Base-by-base conservation (phyloP, 768 basidiomycete species). In the Tylopilus rubrobrunneus region DNA sequence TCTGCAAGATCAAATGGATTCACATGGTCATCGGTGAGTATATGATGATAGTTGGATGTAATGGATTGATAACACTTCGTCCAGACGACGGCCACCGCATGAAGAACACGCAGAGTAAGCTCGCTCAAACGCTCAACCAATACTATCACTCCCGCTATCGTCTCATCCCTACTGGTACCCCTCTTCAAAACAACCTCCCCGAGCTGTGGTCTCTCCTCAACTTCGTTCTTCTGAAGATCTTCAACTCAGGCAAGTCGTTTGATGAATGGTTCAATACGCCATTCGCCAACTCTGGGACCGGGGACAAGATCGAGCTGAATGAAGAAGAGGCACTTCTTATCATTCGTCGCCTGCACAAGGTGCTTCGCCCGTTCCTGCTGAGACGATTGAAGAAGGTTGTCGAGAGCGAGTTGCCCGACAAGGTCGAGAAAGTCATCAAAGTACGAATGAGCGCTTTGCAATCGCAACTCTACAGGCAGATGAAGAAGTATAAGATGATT, bases 201-300 rank as follows among this genome's bases (percentile, higher is more conserved):
- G 95, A 98, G 71, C 73, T 98, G 40, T 97, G 95, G 94, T 82
- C 95, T 1, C 78, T 97, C 43, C 86, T 98, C 66, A 98, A 98
- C 70, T 98, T 98, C 67, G 93, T 89, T 33, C 79, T 93, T 6
- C 92, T 92, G 14, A 93, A 91, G 73, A 85, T 98, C 67, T 98
- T 99, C 80, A 98, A 98, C 76, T 98, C 96, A 1, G 94, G 97
- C 56, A 96, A 98, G 70, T 96, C 94, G 21, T 98, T 99, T 69
- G 97, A 98, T 64, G 97, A 98, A 67, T 99, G 97, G 97, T 99
- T 98, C 80, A 98, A 98, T 75, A 97, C 96, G 2, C 97, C 97
- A 0, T 99, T 99, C 61, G 96, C 97, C 55, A 98, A 92, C 71
- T 92, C 94, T n/a, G 96, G 96, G 29, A 90, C 91, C 0, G 88